Percentiles rank a stretch among this genome's conserved stretches.
phyloP scores from a whole-genome alignment of 2,329 filamentous ascomycete species.

The Stachybotrys echinatus region DNA sequence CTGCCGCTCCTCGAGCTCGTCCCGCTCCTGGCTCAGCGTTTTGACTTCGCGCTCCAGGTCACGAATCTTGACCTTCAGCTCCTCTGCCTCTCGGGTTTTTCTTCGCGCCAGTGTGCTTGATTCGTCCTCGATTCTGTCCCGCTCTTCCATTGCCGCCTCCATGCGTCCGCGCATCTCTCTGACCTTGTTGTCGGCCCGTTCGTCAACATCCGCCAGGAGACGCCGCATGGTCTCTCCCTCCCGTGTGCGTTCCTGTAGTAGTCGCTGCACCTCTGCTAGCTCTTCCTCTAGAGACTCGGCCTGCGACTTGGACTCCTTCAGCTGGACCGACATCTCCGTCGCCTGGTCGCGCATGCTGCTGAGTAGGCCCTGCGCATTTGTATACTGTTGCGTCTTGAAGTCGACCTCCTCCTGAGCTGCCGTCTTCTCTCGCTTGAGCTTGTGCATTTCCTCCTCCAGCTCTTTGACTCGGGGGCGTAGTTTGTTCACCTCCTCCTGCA shows the following conservation, averaged over 20 bases:
- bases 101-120: conserved; percentile 71
- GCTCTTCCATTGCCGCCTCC: conserved; percentile 87
- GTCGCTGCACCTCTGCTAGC: conserved; percentile 77
- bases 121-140: conserved; percentile 89
- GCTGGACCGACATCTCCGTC: conserved; percentile 80
- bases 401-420: conserved; percentile 73
- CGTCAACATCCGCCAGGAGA: conserved; percentile 80
- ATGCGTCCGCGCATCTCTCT: conserved; percentile 85
- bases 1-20: conserved; percentile 70
- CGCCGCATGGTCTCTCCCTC: conserved; percentile 94
- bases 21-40: conserved; percentile 65
- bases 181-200: conserved; percentile 72
- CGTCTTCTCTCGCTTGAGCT: conserved; percentile 62
- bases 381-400: conserved; percentile 79
- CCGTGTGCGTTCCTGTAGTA: conserved; percentile 80
- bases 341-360: conserved; percentile 92
- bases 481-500: conserved; percentile 68
- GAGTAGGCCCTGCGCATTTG: conserved; percentile 77
- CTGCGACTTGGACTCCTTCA: conserved; percentile 80
- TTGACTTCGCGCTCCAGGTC: conserved; percentile 77
- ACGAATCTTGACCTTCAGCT: conserved; percentile 70
- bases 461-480: conserved; percentile 58
- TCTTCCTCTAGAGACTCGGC: conserved; percentile 90
- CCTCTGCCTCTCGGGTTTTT: conserved; percentile 78
- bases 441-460: conserved; percentile 68